Percentiles rank a stretch among this genome's conserved stretches.
phyloP scores from a whole-genome alignment of 345 rosid species.

The Euphorbia pulcherrima region DNA sequence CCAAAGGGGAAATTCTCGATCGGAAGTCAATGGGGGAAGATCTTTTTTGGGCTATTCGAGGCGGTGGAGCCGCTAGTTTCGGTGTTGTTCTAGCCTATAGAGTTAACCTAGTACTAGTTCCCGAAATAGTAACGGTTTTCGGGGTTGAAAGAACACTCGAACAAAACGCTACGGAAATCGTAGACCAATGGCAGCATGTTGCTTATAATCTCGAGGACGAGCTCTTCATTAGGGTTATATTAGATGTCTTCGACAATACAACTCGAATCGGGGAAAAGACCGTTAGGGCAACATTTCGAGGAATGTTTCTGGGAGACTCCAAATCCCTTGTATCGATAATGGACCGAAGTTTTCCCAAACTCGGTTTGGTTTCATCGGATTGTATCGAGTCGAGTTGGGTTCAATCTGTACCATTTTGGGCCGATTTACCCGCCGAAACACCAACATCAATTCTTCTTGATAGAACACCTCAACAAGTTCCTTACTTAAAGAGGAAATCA shows the following conservation, averaged over 20 bases:
- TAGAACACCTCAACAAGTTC: not conserved
- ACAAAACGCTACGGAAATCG: not conserved
- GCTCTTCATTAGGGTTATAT: not conserved
- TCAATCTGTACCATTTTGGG: not conserved
- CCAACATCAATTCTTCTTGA: not conserved
- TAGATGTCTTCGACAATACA: not conserved
- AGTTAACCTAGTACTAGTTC: conserved; percentile 2
- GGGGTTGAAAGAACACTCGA: not conserved
- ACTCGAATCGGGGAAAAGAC: not conserved
- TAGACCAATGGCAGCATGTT: not conserved
- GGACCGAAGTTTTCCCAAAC: not conserved
- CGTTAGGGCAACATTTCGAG: not conserved
- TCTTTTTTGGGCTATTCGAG: conserved; percentile 6
- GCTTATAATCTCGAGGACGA: not conserved
- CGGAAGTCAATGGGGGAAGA: conserved; percentile 12
- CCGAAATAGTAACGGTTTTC: not conserved
- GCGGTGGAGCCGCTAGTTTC: conserved; percentile 7
- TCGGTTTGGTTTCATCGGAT: not conserved
- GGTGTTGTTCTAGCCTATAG: conserved; percentile 1
- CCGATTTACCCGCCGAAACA: not conserved
- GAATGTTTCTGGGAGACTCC: conserved; percentile 1
- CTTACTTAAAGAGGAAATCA: conserved; percentile 9
- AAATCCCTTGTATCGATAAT: not conserved
- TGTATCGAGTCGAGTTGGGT: conserved; percentile 8
- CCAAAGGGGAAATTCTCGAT: not conserved